Evolutionary conservation across 106 monocot species (phyloP), one percentile per base, ranked within the genome.

Genomic region (Ottelia alismoides): DNA sequence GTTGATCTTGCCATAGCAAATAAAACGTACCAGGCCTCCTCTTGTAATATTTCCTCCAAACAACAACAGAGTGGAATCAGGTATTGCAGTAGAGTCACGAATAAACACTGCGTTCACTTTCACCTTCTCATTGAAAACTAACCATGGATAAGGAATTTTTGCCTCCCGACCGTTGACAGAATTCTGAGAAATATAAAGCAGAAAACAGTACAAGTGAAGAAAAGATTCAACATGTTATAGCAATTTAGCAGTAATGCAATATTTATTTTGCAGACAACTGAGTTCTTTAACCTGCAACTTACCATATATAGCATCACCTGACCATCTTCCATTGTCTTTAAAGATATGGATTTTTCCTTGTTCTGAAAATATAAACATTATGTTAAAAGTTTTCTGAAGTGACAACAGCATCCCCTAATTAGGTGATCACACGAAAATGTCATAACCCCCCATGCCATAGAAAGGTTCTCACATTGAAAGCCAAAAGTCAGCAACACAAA

Each of bases 311-410:
- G 90, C 98, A 99, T 82, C 57, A 99, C 98, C 35, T 85, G 98
- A 48, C 98, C 98, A 72, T 98, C 98, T 63, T 99, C 98, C 82
- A 99, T 90, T 53, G 98, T 99, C 72, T 99, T 99, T 65, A 99
- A 74, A 53, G 86, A 64, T 53, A 99, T 80, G 43, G 98, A 99
- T 43, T 90, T 99, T 45, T 86, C 85, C 68, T 99, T 99, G 52
- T 99, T 90, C 98, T 94, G 72, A 10, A 22, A 30, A 27, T 22
- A 0, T 7, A 43, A 43, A 43, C 6, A 43, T 6, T 43, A 6
- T 43, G 16, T 43, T 43, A 43, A 43, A 16, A 43, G 10, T n/a
- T n/a, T n/a, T n/a, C n/a, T n/a, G n/a, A n/a, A n/a, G n/a, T n/a
- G n/a, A n/a, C n/a, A n/a, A n/a, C n/a, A n/a, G n/a, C n/a, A n/a